Base-by-base conservation (phyloP, 768 basidiomycete species). In the Leucocoprinus leucothites region DNA sequence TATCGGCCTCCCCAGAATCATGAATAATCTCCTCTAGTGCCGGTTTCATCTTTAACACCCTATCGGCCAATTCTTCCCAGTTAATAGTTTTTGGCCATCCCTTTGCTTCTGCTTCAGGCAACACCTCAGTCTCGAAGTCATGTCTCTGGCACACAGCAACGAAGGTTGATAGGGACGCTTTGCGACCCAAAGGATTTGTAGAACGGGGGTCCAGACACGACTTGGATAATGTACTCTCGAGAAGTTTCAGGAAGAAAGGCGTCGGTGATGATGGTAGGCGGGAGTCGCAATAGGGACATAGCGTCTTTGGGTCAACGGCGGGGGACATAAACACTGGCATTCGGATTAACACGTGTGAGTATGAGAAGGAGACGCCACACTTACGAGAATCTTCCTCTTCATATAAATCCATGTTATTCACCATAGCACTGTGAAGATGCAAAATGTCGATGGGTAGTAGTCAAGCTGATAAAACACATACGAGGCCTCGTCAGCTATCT, bases 261-360 rank as follows among this genome's bases (percentile, higher is more conserved):
- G 89, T 87, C 3, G 86, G 86, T 3, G 74, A 68, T 1, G 73
- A 56, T 0, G 91, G 92, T 9, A 92, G 74, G 0, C 72, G 78
- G 18, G 81, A 78, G 61, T 94, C 91, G 59, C 91, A 94, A 66
- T 86, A 94, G 0, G 91, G 90, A 63, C 91, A 94, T 2, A 92
- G 69, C 1, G 75, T 84, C 5, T 73, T 75, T 9, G 89, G 89
- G 60, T 93, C 89, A 5, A 75, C 70, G 18, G 66, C 60, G 2
- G 78, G 71, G 34, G 77, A 74, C 24, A 82, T 66, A 9, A 81
- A 78, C 42, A 85, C 84, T 87, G 57, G 50, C 40, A 43, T 25
- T 21, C 25, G 24, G 18, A 13, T 34, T 22, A 43, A 56, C 48
- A 51, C 56, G 25, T 56, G 14, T 28, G 24, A 31, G 18, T 19